These are phyloP conservation scores for Nitzschia inconspicua DNA, from an alignment of 108 stramenopile species.

Conservation along the genomic window DNA sequence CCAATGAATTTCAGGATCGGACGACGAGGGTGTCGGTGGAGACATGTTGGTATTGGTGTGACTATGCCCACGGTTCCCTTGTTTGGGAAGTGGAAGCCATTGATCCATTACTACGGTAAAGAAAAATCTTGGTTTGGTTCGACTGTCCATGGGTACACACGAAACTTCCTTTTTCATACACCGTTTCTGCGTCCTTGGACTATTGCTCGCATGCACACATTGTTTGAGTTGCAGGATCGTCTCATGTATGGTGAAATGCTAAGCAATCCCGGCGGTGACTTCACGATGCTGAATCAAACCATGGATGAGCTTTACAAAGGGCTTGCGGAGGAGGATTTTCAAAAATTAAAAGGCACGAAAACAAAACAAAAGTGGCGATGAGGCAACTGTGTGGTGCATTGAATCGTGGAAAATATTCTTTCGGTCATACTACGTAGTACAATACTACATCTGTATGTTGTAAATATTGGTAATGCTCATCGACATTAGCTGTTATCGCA, in stretches of 20 bases:
- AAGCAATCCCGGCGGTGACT: not conserved
- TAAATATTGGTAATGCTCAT: too few species aligned
- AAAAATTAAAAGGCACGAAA: not conserved
- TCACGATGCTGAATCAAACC: not conserved
- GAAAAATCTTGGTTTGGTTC: slow-evolving; percentile 6
- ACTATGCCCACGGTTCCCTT: not conserved
- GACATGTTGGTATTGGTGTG: slow-evolving; percentile 34
- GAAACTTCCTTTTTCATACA: slow-evolving; percentile 6
- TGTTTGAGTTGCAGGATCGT: slow-evolving; percentile 6
- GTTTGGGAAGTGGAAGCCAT: slow-evolving; percentile 3
- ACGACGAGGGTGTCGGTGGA: not conserved
- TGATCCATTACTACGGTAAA: slow-evolving; percentile 6
- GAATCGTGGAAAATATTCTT: not conserved
- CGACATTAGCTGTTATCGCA: too few species aligned
- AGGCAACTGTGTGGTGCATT: not conserved
- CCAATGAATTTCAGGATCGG: slow-evolving; percentile 1
- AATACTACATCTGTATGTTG: too few species aligned
- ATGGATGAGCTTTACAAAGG: slow-evolving; percentile 3
- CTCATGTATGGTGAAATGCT: slow-evolving; percentile 6
- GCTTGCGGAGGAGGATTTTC: slow-evolving; percentile 4
- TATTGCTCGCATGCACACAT: slow-evolving; percentile 1
- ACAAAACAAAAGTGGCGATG: not conserved
- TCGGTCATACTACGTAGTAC: too few species aligned
- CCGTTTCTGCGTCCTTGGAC: not conserved
- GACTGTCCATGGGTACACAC: slow-evolving; percentile 4